Evolutionary conservation across 73 alveolate species (phyloP).

Genomic region (Strombidium stylifer): DNA sequence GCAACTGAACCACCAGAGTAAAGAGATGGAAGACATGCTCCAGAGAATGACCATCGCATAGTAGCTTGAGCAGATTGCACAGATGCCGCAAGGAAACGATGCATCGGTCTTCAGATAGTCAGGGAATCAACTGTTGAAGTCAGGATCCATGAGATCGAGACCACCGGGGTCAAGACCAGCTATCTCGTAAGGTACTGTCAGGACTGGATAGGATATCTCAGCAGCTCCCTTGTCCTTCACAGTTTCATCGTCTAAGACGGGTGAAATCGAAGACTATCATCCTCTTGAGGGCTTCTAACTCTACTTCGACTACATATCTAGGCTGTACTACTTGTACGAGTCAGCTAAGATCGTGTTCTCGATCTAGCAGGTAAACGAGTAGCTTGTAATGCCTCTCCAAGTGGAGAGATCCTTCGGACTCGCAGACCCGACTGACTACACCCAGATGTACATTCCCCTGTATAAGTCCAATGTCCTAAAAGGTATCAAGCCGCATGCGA

Average conservation of each 20-base stretch:
- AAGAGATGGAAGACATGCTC: conserved; percentile 48
- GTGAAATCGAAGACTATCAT: conserved; percentile 31
- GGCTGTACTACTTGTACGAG: conserved; percentile 57
- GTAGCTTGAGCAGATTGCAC: conserved; percentile 71
- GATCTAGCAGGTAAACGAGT: conserved; percentile 26
- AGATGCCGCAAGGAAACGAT: conserved; percentile 56
- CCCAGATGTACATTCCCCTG: conserved; percentile 50
- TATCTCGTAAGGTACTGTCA: not conserved
- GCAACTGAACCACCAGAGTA: conserved; percentile 38
- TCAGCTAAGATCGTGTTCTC: conserved; percentile 36
- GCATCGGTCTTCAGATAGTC: conserved; percentile 38
- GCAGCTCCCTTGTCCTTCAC: not conserved
- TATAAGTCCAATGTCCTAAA: conserved; percentile 52
- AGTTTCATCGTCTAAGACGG: not conserved
- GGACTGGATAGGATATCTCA: not conserved
- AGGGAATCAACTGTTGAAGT: conserved; percentile 5
- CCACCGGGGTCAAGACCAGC: not conserved
- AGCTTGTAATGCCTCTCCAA: conserved; percentile 59
- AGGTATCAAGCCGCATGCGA: conserved; percentile 76
- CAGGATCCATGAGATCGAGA: not conserved
- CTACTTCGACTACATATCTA: conserved; percentile 67
- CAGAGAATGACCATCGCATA: conserved; percentile 60
- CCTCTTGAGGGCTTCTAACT: conserved; percentile 59
- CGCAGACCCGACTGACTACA: conserved; percentile 65
- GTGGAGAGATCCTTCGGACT: conserved; percentile 64